A percentile compares a stretch with the other conserved stretches of the same genome.
phyloP scores from a whole-genome alignment of 192 early-diverging fungal species.

The Thamnidium elegans region DNA sequence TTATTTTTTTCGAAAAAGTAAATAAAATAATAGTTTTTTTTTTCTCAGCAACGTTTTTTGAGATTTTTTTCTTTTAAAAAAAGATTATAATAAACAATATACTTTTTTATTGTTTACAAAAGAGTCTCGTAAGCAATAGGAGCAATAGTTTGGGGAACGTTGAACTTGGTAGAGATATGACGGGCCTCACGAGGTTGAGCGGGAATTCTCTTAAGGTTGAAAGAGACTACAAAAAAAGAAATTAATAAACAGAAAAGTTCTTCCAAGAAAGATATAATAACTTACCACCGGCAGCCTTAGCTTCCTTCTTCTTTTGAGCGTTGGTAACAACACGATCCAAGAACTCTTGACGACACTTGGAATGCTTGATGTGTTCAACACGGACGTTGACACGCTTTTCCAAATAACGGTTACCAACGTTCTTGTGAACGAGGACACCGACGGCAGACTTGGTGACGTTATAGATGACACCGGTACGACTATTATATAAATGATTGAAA shows the following conservation, averaged over 20 bases:
- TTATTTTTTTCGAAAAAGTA: too few species aligned
- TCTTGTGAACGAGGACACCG: slow-evolving; percentile 98
- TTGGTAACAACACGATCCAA: slow-evolving; percentile 96
- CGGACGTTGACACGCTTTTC: slow-evolving; percentile 99
- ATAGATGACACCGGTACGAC: slow-evolving; percentile 97
- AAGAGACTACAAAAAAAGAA: slow-evolving; percentile 29
- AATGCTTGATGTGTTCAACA: slow-evolving; percentile 99
- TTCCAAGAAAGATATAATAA: background rate
- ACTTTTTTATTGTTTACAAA: slow-evolving; percentile 40
- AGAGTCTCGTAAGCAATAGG: slow-evolving; percentile 94
- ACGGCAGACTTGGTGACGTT: slow-evolving; percentile 99
- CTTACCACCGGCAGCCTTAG: slow-evolving; percentile 47
- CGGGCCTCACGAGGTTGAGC: slow-evolving; percentile 83
- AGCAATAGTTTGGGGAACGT: slow-evolving; percentile 89
- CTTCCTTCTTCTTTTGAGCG: slow-evolving; percentile 77
- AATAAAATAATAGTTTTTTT: too few species aligned
- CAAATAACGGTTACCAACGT: slow-evolving; percentile 95
- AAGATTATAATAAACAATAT: too few species aligned
- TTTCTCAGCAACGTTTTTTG: too few species aligned
- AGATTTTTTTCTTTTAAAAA: too few species aligned
- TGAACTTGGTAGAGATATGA: slow-evolving; percentile 84
- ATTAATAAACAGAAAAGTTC: slow-evolving; percentile 1
- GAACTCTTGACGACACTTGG: slow-evolving; percentile 98
- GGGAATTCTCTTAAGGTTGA: slow-evolving; percentile 90
- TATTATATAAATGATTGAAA: slow-evolving; percentile 19